Base-by-base conservation (phyloP, 345 rosid species). In the Excoecaria cochinchinensis region DNA sequence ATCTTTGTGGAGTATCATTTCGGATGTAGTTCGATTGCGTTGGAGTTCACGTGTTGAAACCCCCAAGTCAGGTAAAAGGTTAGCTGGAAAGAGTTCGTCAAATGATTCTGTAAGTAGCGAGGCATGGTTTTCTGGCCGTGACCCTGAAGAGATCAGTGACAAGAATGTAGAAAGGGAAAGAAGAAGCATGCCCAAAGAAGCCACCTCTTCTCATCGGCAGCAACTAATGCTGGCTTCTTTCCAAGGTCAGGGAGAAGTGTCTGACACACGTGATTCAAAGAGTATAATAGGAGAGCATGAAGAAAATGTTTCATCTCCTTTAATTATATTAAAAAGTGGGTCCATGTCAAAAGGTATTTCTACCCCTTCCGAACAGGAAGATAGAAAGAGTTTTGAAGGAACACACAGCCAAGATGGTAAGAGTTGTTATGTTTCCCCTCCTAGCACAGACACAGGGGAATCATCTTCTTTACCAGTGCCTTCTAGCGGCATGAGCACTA, bases 121-220 rank as follows among this genome's bases (percentile, higher is more conserved):
- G 67, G 77, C 92, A 50, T 91, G 92, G 93, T 88, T 95, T 84
- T 95, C 98, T 78, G 97, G 97, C 51, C 94, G 48, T 82, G 99
- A 91, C 74, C 89, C 78, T 47, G 91, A 83, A 9, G 94, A 91
- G 70, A 91, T 76, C 63, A 84, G 74, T 74, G 93, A 87, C 38
- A 88, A 87, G 67, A 86, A 80, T 72, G 72, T 71, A 40, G 84
- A 84, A 80, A 81, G 68, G 78, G 89, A 82, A 72, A 80, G 70
- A 40, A 74, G 76, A 47, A 74, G 76, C 77, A 67, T 67, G 76
- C 77, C 77, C 14, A 84, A 74, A 58, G 91, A 84, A 80, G 80
- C 78, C 72, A 64, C 76, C 50, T 71, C 90, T 73, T 71, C 75
- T 74, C 77, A 59, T 67, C 83, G 82, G 77, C 58, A 69, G 77